A percentile compares a stretch with the other conserved stretches of the same genome.
phyloP scores from a whole-genome alignment of 2,329 filamentous ascomycete species.

The Fulvia fulva region DNA sequence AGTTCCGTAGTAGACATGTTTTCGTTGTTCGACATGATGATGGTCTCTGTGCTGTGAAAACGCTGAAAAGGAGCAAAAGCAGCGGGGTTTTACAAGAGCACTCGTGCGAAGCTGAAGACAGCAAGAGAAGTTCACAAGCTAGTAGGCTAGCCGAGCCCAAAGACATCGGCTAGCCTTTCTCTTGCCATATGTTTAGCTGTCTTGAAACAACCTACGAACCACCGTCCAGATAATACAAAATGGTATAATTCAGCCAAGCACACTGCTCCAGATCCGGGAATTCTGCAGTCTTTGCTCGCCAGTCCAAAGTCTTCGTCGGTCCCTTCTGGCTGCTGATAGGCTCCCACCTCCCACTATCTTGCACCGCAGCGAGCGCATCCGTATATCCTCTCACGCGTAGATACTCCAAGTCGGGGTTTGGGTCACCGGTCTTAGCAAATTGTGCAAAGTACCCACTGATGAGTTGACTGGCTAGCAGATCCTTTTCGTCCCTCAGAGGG shows the following conservation, averaged over 20 bases:
- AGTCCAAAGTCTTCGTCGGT: slow-evolving; percentile 44
- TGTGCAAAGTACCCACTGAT: slow-evolving; percentile 48
- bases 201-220: too few species aligned
- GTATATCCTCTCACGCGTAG: slow-evolving; percentile 47
- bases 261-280: slow-evolving; percentile 54
- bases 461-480: slow-evolving; percentile 46
- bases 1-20: too few species aligned
- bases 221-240: slow-evolving; percentile 42
- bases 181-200: too few species aligned
- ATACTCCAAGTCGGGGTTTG: slow-evolving; percentile 48
- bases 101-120: too few species aligned
- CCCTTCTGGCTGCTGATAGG: slow-evolving; percentile 38
- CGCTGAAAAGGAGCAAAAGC: too few species aligned
- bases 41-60: too few species aligned
- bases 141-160: too few species aligned
- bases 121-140: too few species aligned
- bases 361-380: slow-evolving; percentile 25
- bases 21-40: too few species aligned
- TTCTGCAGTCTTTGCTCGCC: slow-evolving; percentile 40
- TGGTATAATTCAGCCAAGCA: slow-evolving; percentile 43
- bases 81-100: too few species aligned
- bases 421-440: slow-evolving; percentile 50
- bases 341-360: slow-evolving; percentile 37
- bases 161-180: too few species aligned
- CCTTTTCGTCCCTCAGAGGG: slow-evolving; percentile 48